These are phyloP conservation scores for Phialophora verrucosa DNA, from an alignment of 2,329 filamentous ascomycete species.

Conservation along the genomic window DNA sequence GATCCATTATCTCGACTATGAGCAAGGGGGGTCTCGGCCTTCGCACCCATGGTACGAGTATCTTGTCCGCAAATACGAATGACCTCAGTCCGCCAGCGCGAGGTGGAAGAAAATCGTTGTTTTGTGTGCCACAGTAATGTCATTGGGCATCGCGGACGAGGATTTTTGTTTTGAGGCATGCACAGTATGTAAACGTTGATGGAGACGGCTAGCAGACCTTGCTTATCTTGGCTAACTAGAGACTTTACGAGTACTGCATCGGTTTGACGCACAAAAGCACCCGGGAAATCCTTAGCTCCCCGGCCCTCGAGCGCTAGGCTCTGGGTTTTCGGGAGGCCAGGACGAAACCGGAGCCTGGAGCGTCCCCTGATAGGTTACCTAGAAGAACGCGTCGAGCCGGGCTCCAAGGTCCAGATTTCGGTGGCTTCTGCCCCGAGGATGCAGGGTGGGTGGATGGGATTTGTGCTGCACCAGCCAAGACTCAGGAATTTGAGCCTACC, in stretches of 20 bases:
- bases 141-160: too few relatives aligned
- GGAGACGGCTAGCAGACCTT: neutral
- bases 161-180: neutral
- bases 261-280: constrained; percentile 13
- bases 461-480: constrained; percentile 10
- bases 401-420: constrained; percentile 8
- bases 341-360: neutral
- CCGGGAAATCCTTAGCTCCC: constrained; percentile 6
- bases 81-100: neutral
- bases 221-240: neutral
- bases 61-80: neutral
- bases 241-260: constrained; percentile 10
- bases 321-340: neutral
- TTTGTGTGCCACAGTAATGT: neutral
- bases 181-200: neutral
- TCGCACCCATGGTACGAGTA: neutral
- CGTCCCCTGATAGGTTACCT: constrained; percentile 3
- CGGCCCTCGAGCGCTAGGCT: neutral
- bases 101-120: neutral
- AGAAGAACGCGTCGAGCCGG: neutral
- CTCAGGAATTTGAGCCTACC: neutral
- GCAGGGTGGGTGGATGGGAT: constrained; percentile 4
- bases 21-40: neutral
- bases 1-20: neutral
- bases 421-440: constrained; percentile 14